Conservation (phyloP, 1,284 basidiomycete species). For the Veloboletus limbatus region DNA sequence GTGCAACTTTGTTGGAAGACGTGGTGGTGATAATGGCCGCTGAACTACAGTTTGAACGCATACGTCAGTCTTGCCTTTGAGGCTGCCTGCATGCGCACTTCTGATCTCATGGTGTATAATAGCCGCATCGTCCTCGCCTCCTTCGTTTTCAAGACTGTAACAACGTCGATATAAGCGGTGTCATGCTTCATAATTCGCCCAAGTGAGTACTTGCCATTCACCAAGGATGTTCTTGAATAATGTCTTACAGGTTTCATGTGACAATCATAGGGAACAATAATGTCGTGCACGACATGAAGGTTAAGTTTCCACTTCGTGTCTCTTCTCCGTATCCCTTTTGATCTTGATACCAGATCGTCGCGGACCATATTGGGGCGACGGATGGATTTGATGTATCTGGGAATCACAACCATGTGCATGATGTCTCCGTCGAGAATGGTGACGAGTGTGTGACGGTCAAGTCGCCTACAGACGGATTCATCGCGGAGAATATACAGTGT, state of each 20-base stretch:
- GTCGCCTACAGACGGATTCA: conserved; percentile 12
- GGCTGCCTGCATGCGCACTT: not conserved
- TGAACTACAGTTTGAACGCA: conserved; percentile 2
- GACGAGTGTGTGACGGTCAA: conserved; percentile 22
- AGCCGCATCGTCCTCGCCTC: conserved; percentile 9
- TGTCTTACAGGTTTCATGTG: conserved; percentile 11
- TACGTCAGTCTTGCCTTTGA: conserved; percentile 3
- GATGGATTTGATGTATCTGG: conserved; percentile 18
- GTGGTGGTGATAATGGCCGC: not conserved
- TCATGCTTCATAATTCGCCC: conserved; percentile 12
- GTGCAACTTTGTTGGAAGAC: not conserved
- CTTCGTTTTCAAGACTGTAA: conserved; percentile 13
- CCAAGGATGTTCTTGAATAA: not conserved
- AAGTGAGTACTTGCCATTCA: conserved; percentile 2
- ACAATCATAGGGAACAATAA: conserved; percentile 9
- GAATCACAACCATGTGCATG: conserved; percentile 16
- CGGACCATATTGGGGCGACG: conserved; percentile 16
- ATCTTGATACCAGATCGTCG: conserved; percentile 9
- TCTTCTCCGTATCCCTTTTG: not conserved
- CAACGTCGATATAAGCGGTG: conserved; percentile 17
- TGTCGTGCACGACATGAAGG: conserved; percentile 14
- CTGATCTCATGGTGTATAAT: conserved; percentile 2
- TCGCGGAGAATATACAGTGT: conserved; percentile 15
- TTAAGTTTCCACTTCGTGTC: not conserved
- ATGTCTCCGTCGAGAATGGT: conserved; percentile 21